Conservation (phyloP, 2,329 filamentous ascomycete species). For the Cladosporium sp. region DNA sequence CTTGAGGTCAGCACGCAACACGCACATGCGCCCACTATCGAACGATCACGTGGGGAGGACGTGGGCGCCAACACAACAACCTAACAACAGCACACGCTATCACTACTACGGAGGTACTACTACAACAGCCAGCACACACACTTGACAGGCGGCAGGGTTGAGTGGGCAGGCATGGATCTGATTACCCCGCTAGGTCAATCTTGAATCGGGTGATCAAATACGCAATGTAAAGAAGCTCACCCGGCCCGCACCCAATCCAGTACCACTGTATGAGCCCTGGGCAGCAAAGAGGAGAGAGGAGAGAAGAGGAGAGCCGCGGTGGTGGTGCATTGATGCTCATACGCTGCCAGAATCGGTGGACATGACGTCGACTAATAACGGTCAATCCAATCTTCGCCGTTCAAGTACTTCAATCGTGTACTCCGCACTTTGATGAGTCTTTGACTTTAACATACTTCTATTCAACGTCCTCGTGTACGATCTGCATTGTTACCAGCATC, state of each 20-base stretch:
- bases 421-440: background rate
- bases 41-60: background rate
- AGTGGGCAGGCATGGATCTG: background rate
- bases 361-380: slow-evolving; percentile 15
- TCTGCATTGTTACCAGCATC: background rate
- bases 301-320: slow-evolving; percentile 3
- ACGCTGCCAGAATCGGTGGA: background rate
- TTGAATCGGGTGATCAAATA: slow-evolving; percentile 4
- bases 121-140: background rate
- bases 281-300: background rate
- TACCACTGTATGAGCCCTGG: background rate
- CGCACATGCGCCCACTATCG: background rate
- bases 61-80: slow-evolving; percentile 5
- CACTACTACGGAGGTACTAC: background rate
- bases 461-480: background rate
- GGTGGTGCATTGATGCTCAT: background rate
- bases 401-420: background rate
- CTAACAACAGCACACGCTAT: background rate
- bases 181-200: slow-evolving; percentile 1
- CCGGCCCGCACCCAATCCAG: slow-evolving; percentile 11
- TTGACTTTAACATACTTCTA: background rate
- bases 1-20: background rate
- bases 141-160: background rate
- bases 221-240: slow-evolving; percentile 8
- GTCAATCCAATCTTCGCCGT: background rate